Evolutionary conservation across 768 basidiomycete genomes (phyloP).

Genomic region (Auriscalpium vulgare): DNA sequence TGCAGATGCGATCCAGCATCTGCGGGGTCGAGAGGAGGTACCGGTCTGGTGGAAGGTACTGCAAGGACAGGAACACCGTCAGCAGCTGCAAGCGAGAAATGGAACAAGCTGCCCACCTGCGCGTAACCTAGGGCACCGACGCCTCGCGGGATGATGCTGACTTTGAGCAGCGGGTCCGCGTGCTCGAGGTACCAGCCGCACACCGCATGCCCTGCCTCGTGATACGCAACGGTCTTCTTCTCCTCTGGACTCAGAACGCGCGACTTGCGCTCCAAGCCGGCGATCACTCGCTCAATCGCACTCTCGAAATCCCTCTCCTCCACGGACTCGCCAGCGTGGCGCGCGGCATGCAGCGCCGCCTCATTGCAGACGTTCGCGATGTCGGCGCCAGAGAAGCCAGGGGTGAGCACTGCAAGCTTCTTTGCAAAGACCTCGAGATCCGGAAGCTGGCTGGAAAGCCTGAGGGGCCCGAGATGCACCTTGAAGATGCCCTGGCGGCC

Average conservation of each 20-base stretch:
- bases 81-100: background rate
- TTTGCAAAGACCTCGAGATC: conserved; percentile 61
- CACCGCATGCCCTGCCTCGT: conserved; percentile 97
- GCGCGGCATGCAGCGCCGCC: conserved; percentile 90
- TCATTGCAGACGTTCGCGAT: conserved; percentile 99
- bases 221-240: conserved; percentile 98
- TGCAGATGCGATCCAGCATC: conserved; percentile 92
- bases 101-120: conserved; percentile 43
- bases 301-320: conserved; percentile 87
- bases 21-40: conserved; percentile 95
- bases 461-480: conserved; percentile 84
- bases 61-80: conserved; percentile 3
- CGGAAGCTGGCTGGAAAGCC: conserved; percentile 47
- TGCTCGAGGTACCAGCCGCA: conserved; percentile 99
- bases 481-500: conserved; percentile 91
- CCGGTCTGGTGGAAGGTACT: conserved; percentile 94
- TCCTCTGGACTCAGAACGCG: conserved; percentile 89
- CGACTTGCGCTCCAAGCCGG: conserved; percentile 93
- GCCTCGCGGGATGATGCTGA: conserved; percentile 96
- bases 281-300: conserved; percentile 96
- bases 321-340: conserved; percentile 71
- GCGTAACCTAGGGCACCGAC: conserved; percentile 95
- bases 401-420: conserved; percentile 92
- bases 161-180: conserved; percentile 93
- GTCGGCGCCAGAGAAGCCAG: conserved; percentile 97